These are phyloP conservation scores for Elongisporangium prolatum DNA, from an alignment of 352 stramenopile genomes.

Conservation along the genomic window DNA sequence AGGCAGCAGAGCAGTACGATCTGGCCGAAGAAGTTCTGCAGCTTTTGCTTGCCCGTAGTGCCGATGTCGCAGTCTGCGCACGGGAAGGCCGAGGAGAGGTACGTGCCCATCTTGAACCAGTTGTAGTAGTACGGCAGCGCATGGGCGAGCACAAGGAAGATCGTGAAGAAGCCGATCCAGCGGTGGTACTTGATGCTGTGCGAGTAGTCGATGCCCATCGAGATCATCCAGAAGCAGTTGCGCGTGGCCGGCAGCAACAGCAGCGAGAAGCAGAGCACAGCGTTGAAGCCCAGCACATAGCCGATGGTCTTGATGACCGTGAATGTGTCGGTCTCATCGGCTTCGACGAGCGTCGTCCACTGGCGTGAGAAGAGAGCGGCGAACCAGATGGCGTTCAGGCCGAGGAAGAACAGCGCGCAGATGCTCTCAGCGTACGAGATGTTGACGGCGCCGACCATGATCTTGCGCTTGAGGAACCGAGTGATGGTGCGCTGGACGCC, in stretches of 20 bases:
- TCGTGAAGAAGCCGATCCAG: constrained; percentile 74
- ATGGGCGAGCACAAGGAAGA: constrained; percentile 59
- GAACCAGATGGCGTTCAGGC: constrained; percentile 80
- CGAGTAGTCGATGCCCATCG: constrained; percentile 83
- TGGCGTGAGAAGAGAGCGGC: constrained; percentile 73
- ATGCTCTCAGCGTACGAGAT: constrained; percentile 77
- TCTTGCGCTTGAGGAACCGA: constrained; percentile 80
- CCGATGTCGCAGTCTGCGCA: constrained; percentile 72
- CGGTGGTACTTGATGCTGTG: constrained; percentile 87
- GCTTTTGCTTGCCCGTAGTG: constrained; percentile 46
- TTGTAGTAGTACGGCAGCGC: constrained; percentile 67
- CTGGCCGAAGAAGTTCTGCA: constrained; percentile 76
- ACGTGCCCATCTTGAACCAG: constrained; percentile 57
- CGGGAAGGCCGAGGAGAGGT: constrained; percentile 49
- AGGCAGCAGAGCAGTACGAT: constrained; percentile 65
- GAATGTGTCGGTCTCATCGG: constrained; percentile 31
- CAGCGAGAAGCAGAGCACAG: constrained; percentile 58
- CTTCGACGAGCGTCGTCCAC: constrained; percentile 41
- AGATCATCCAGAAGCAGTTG: constrained; percentile 84
- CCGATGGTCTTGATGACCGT: constrained; percentile 50
- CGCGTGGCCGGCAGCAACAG: constrained; percentile 58
- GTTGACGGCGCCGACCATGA: constrained; percentile 64
- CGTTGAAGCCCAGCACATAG: constrained; percentile 71
- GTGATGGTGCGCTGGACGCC: constrained; percentile 67
- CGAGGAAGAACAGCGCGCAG: constrained; percentile 62